Percentiles rank a stretch among this genome's conserved stretches.
Evolutionary conservation across 2,329 filamentous ascomycete genomes (phyloP).

Genomic region (Phyllosticta ampelicida): DNA sequence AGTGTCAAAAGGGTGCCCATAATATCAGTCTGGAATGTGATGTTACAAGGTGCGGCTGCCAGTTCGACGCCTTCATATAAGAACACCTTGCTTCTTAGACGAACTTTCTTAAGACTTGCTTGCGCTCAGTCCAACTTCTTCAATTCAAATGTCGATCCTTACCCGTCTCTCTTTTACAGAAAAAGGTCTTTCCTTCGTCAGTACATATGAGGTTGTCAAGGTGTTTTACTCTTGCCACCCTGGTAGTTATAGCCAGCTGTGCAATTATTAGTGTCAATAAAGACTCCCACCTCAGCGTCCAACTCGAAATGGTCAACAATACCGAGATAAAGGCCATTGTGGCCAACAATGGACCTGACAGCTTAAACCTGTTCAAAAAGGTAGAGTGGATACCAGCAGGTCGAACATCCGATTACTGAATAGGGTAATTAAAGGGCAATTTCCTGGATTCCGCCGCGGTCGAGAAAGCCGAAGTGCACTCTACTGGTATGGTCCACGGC

Average conservation of each 20-base stretch:
- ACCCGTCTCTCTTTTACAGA: background rate
- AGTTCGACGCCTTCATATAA: background rate
- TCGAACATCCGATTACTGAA: background rate
- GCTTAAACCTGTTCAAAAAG: constrained; percentile 43
- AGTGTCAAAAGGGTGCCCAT: background rate
- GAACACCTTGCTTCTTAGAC: background rate
- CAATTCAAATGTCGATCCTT: constrained; percentile 1
- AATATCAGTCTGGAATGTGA: background rate
- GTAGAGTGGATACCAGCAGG: background rate
- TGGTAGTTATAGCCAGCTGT: background rate
- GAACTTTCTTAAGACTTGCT: background rate
- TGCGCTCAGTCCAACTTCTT: constrained; percentile 5
- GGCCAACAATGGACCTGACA: constrained; percentile 41
- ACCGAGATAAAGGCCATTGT: constrained; percentile 44
- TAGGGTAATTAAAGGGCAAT: constrained; percentile 25
- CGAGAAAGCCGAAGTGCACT: constrained; percentile 44
- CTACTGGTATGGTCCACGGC: constrained; percentile 31
- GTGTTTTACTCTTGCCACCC: background rate
- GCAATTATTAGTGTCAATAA: constrained; percentile 1
- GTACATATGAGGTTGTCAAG: constrained; percentile 1
- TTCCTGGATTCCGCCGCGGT: constrained; percentile 43
- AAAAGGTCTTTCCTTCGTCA: background rate
- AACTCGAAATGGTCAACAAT: constrained; percentile 33
- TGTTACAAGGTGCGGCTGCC: background rate
- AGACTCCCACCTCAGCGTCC: constrained; percentile 3